Conservation (phyloP, 148 eudicot genomes). For the Spergularia marina region DNA sequence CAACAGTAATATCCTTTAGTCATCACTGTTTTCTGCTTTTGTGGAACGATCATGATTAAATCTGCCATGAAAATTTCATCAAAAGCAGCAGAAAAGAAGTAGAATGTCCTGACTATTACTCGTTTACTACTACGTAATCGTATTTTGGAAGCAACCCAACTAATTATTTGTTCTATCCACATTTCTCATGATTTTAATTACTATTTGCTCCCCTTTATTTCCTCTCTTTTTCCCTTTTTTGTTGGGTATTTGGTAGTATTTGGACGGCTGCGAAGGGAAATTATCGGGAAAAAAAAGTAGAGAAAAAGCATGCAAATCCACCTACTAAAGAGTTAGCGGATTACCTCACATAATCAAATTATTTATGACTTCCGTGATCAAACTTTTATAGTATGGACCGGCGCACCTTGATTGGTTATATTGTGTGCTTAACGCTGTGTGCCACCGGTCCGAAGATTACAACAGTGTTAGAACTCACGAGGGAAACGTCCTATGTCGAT, state of each 20-base stretch:
- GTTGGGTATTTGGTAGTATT: constrained; percentile 11
- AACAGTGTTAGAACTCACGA: neutral
- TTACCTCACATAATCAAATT: neutral
- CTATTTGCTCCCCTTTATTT: neutral
- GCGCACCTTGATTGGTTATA: constrained; percentile 30
- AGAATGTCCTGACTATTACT: constrained; percentile 25
- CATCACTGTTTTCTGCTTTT: constrained; percentile 13
- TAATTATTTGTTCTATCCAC: neutral
- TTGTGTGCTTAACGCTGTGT: neutral
- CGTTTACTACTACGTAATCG: neutral
- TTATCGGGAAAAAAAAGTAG: constrained; percentile 16
- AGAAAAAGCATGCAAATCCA: constrained; percentile 16
- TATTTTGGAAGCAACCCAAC: constrained; percentile 17
- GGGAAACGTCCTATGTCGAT: neutral
- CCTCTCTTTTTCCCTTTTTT: neutral
- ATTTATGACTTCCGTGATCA: constrained; percentile 1
- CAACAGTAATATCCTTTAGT: neutral
- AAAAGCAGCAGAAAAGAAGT: constrained; percentile 18
- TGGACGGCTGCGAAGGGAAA: constrained; percentile 28
- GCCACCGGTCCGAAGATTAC: neutral
- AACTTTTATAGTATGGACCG: constrained; percentile 11
- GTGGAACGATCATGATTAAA: constrained; percentile 21
- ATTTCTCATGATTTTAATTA: neutral
- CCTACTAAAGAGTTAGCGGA: constrained; percentile 5
- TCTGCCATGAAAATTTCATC: constrained; percentile 1